Conservation (phyloP, 257 asterid species). For the Solanum virginianum region DNA sequence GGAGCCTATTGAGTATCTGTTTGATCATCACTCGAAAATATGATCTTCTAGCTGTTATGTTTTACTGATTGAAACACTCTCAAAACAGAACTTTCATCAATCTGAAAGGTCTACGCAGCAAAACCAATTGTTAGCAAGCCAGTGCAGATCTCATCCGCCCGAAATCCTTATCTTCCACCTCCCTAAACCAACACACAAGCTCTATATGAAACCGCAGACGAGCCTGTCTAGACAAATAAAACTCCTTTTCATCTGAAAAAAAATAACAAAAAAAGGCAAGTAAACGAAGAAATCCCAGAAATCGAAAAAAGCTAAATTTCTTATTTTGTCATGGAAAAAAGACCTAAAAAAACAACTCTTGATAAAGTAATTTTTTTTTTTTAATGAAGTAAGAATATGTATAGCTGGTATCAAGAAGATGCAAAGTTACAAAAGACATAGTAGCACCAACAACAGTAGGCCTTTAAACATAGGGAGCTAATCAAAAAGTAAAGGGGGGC, state of each 20-base stretch:
- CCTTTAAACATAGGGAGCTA: no score
- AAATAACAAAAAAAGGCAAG: background rate
- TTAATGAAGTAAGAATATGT: no score
- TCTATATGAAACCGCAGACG: background rate
- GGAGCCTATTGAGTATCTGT: constrained; percentile 61
- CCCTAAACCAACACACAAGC: constrained; percentile 6
- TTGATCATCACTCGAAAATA: constrained; percentile 43
- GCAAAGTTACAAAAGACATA: no score
- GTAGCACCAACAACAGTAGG: no score
- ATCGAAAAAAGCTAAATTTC: background rate
- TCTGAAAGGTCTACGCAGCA: constrained; percentile 1
- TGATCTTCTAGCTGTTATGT: constrained; percentile 6
- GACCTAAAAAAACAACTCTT: background rate
- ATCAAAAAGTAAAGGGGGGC: no score
- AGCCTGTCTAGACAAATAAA: constrained; percentile 3
- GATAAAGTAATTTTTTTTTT: no score
- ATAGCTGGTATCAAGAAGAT: no score
- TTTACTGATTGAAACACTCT: background rate
- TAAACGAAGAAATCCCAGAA: background rate
- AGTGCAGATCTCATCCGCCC: constrained; percentile 4
- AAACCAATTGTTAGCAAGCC: constrained; percentile 1
- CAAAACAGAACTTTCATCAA: background rate
- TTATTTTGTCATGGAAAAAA: background rate
- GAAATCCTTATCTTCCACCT: constrained; percentile 13
- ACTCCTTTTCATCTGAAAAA: constrained; percentile 23